Base-by-base conservation (phyloP, 192 early-diverging fungal genomes). In the Podila clonocystis region DNA sequence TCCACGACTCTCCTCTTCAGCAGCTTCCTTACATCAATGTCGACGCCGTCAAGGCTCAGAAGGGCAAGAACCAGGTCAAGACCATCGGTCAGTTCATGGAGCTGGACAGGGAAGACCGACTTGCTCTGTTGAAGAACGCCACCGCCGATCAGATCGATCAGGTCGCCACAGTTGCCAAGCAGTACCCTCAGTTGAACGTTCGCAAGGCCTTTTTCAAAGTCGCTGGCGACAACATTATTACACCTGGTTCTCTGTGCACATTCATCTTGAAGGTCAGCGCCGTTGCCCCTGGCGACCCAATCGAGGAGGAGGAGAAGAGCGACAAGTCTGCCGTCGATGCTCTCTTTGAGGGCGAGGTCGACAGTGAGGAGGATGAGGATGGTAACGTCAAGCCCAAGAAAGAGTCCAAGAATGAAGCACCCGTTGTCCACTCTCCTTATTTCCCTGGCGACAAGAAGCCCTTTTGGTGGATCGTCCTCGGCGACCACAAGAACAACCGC, bases 401-500 rank as follows among this genome's bases (percentile, higher is more conserved):
- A 65, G 73, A 75, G 26, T 41, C 52, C 62, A 75, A 86, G 59
- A 34, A 66, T 4, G 22, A 73, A 48, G 75, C 80, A 20, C 83
- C 82, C 11, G 50, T 72, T 22, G 90, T 87, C 3, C 93, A 94
- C 70, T 86, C 90, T 9, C 94, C 94, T 9, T 90, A 90, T 62
- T 94, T 88, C 79, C 89, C 92, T 49, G 80, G 70, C 22, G 88
- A 90, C 72, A 94, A 94, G 86, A 92, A 90, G 63, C 91, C 95
- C 50, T 89, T 84, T 83, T 99, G 96, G 95, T 98, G 94, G 94
- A 87, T 99, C 34, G 89, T 94, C 60, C 87, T 99, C 82, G 96
- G 94, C 28, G 93, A 96, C 74, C 90, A 89, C 75, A 92, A 92
- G 80, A 91, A 91, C 49, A 92, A 94, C 74, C 94, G 93, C 62